Evolutionary conservation across 2,329 filamentous ascomycete species (phyloP).

Genomic region (Ophiostoma australiae): DNA sequence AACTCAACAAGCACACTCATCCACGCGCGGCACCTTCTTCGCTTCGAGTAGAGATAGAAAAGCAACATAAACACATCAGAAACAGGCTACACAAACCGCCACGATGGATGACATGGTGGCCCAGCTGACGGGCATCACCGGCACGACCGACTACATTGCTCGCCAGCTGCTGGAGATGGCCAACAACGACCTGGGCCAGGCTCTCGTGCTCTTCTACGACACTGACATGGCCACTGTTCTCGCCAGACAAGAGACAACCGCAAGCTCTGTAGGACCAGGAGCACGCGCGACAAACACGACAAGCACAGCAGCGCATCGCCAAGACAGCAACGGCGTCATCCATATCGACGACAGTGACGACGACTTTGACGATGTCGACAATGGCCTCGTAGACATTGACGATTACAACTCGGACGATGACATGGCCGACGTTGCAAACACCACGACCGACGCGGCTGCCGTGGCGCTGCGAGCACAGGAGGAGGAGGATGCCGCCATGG

Average conservation of each 20-base stretch:
- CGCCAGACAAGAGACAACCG: neutral
- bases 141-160: slow-evolving; percentile 66
- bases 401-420: slow-evolving; percentile 32
- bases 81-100: neutral
- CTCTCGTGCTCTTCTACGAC: slow-evolving; percentile 85
- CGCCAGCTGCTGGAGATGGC: slow-evolving; percentile 78
- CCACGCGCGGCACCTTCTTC: neutral
- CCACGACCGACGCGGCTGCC: slow-evolving; percentile 32
- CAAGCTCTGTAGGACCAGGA: slow-evolving; percentile 5
- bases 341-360: slow-evolving; percentile 69
- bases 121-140: slow-evolving; percentile 78
- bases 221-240: slow-evolving; percentile 58
- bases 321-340: slow-evolving; percentile 59
- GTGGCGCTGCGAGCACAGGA: slow-evolving; percentile 51
- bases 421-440: slow-evolving; percentile 38
- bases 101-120: slow-evolving; percentile 65
- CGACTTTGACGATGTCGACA: slow-evolving; percentile 49
- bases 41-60: no score
- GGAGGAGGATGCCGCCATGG: slow-evolving; percentile 92
- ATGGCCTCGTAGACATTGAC: slow-evolving; percentile 42
- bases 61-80: neutral
- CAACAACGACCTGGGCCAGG: slow-evolving; percentile 77
- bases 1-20: neutral
- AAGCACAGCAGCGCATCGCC: slow-evolving; percentile 20
- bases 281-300: slow-evolving; percentile 19